These are phyloP conservation scores for Haplographium delicatum DNA, from an alignment of 495 filamentous ascomycete species.

Conservation along the genomic window DNA sequence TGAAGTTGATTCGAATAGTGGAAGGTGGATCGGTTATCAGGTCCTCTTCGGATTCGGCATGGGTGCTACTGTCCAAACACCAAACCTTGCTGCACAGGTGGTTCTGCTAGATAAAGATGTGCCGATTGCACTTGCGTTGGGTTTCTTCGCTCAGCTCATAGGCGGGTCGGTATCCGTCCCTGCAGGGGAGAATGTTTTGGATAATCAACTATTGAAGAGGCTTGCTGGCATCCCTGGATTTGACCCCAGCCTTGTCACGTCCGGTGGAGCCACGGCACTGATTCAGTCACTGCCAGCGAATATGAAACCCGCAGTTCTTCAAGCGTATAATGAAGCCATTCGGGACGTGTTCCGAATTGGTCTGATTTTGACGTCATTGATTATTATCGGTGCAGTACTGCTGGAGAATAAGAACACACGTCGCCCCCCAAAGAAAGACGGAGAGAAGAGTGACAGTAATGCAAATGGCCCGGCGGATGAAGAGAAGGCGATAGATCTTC, in stretches of 20 bases:
- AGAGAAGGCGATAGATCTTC: too few relatives aligned
- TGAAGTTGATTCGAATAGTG: too few relatives aligned
- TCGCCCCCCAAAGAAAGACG: background rate
- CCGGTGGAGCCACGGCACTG: conserved; percentile 47
- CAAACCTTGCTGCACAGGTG: conserved; percentile 53
- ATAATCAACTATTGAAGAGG: conserved; percentile 46
- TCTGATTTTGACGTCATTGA: conserved; percentile 54
- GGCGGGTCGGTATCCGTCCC: conserved; percentile 58
- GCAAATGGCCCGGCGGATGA: background rate
- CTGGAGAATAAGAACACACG: conserved; percentile 39
- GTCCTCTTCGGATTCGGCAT: too few relatives aligned
- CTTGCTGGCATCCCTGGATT: conserved; percentile 34
- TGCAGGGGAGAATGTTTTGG: conserved; percentile 57
- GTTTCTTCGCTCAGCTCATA: conserved; percentile 56
- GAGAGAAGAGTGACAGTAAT: background rate
- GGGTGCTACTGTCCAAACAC: too few relatives aligned
- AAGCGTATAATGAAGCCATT: conserved; percentile 66
- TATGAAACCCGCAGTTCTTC: conserved; percentile 46
- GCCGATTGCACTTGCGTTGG: conserved; percentile 51
- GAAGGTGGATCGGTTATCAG: too few relatives aligned
- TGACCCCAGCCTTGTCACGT: conserved; percentile 34
- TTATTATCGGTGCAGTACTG: conserved; percentile 52
- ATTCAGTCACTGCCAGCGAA: conserved; percentile 37
- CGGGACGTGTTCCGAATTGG: conserved; percentile 62
- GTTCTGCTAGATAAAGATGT: conserved; percentile 46